Base-by-base conservation (phyloP, 345 rosid genomes). In the Citrus reticulata region DNA sequence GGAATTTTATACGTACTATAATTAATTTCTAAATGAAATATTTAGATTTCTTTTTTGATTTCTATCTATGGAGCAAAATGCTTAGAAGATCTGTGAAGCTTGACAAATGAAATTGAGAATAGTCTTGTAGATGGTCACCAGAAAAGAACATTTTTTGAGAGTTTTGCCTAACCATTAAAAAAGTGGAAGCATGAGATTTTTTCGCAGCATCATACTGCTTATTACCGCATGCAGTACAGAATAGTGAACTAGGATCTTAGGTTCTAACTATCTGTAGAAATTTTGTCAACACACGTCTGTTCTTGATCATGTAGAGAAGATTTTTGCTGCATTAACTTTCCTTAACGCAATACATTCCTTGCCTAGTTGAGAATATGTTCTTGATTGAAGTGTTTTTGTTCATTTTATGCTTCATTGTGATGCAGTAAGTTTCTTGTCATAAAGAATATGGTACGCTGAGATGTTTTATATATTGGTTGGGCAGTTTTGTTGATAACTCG, bases 401-500 rank as follows among this genome's bases (percentile, higher is more conserved):
- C 5, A 30, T 70, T n/a, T 70, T 22, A 46, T 25, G 22, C 39
- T 14, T 63, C 27, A 6, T 7, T 40, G 22, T 42, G 32, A 40
- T 2, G 8, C 8, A 64, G 1, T 27, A 46, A 13, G 9, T 54
- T 54, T 51, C 40, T 20, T 54, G 42, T 71, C 40, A 54, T 4
- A 19, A 40, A 40, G 57, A 49, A 19, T 29, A 46, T 29, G n/a
- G 57, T 75, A 22, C 35, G 37, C n/a, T 69, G 77, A 59, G 60
- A 55, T 85, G 42, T 67, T 80, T 78, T 39, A 9, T 46, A 68
- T 40, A 60, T 61, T 64, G 64, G 51, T 69, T 70, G 82, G 81
- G 84, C 88, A 95, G 97, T 78, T 95, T 92, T 77, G 86, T 95
- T 60, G 98, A 95, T 78, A 83, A 89, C 83, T 95, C 97, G 78